Conservation (phyloP, 208 protist species). For the Crithidia expoeki region DNA sequence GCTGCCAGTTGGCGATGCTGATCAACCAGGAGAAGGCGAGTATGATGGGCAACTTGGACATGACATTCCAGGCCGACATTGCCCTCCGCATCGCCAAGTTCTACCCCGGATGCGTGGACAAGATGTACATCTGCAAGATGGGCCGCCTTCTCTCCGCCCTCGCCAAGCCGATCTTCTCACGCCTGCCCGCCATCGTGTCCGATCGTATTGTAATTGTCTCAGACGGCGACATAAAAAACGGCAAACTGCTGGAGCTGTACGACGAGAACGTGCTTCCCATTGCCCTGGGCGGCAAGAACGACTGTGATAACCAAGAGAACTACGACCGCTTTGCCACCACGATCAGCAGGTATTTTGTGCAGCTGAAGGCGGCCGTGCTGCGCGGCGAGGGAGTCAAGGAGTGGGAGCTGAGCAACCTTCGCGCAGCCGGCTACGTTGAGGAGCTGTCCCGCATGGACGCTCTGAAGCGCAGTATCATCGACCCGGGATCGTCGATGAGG, state of each 20-base stretch:
- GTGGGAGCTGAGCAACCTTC: slow-evolving; percentile 72
- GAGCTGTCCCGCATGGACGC: slow-evolving; percentile 24
- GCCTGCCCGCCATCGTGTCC: slow-evolving; percentile 67
- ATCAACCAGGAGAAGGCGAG: slow-evolving; percentile 80
- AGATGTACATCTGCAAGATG: slow-evolving; percentile 88
- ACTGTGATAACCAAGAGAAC: slow-evolving; percentile 64
- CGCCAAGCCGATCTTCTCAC: slow-evolving; percentile 74
- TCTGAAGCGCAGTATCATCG: slow-evolving; percentile 32
- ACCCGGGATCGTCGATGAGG: slow-evolving; percentile 10
- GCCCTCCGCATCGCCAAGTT: slow-evolving; percentile 79
- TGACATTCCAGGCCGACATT: slow-evolving; percentile 76
- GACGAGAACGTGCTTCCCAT: slow-evolving; percentile 64
- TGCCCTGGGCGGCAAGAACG: slow-evolving; percentile 64
- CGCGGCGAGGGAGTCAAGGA: slow-evolving; percentile 69
- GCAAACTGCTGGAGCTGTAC: slow-evolving; percentile 61
- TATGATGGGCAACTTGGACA: slow-evolving; percentile 76
- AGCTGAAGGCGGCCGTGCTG: slow-evolving; percentile 47
- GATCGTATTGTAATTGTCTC: slow-evolving; percentile 72
- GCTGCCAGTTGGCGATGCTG: slow-evolving; percentile 71
- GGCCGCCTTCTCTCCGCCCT: slow-evolving; percentile 46
- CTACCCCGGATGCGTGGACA: slow-evolving; percentile 72
- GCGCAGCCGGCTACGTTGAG: slow-evolving; percentile 33
- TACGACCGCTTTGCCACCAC: slow-evolving; percentile 46
- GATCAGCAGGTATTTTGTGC: slow-evolving; percentile 55
- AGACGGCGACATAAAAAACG: slow-evolving; percentile 56